Evolutionary conservation across 177 flowering plant species (phyloP).

Genomic region (Tripterygium wilfordii): DNA sequence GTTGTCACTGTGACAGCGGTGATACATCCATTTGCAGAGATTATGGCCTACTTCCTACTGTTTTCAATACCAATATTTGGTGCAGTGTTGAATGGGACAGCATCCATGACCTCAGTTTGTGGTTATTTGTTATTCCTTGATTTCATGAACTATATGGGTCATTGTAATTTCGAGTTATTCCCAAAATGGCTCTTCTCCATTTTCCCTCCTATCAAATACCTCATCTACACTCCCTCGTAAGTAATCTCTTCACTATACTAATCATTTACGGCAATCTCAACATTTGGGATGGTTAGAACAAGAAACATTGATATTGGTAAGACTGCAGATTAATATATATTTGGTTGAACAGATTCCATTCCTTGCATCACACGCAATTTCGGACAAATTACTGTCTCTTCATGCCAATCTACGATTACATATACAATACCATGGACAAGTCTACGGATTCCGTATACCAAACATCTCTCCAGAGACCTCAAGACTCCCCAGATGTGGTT

Average conservation of each 20-base stretch:
- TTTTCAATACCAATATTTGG: conserved; percentile 43
- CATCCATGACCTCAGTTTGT: conserved; percentile 22
- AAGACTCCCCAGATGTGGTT: conserved; percentile 56
- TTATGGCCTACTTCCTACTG: conserved; percentile 22
- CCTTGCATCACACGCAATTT: conserved; percentile 77
- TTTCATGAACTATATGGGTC: conserved; percentile 60
- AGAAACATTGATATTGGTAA: background rate
- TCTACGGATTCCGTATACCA: conserved; percentile 44
- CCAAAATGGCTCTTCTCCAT: conserved; percentile 37
- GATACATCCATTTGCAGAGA: no score
- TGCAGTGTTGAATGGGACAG: conserved; percentile 14
- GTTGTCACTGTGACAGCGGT: no score
- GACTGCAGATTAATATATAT: background rate
- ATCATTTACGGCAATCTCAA: background rate
- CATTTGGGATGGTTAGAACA: background rate
- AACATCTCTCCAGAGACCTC: conserved; percentile 28
- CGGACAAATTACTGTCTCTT: conserved; percentile 71
- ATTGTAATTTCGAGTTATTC: conserved; percentile 56
- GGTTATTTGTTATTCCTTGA: conserved; percentile 62
- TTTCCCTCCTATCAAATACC: conserved; percentile 57
- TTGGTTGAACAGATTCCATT: conserved; percentile 45
- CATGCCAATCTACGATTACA: conserved; percentile 84
- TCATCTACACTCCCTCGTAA: conserved; percentile 69
- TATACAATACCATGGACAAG: conserved; percentile 76
- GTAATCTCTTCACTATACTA: conserved; percentile 5